Evolutionary conservation across 192 early-diverging fungal genomes (phyloP), one percentile per base, ranked within the genome.

Genomic region (Helicostylum pulchrum): DNA sequence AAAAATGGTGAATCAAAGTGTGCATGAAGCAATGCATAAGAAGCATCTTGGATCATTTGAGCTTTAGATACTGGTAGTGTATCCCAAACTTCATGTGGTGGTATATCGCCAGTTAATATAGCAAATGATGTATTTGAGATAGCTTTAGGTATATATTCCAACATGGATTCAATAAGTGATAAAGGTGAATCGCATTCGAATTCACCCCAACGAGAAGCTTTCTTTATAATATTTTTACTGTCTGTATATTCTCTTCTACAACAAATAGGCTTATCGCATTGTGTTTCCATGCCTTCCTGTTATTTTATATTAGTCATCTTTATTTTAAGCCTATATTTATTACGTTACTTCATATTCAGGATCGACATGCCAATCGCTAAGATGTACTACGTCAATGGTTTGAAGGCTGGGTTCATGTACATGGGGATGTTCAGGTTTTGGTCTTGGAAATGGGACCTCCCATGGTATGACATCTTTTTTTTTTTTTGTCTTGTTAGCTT

Each of bases 301-400:
- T 9, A 11, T 44, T 10, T 50, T 50, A 26, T 26, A 26, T 26
- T 26, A 26, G 26, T 26, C 26, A 26, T 26, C 26, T 26, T 26
- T 26, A 17, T 15, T 32, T 7, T 26, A n/a, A 31, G 23, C 2
- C 0, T 10, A 36, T 7, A 55, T 6, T 53, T 7, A 53, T 31
- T 32, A 21, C 10, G 1, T 44, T 45, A 75, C 65, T 23, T 71
- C 50, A 36, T 83, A 83, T 5, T 72, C 39, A 3, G 81, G 81
- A 43, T 83, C 81, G 9, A 80, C 68, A 61, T 83, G 81, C 78
- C 80, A 82, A 67, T 83, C 81, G n/a, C 76, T 78, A 23, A 83
- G 62, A 52, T 83, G 81, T 30, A 83, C 55, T 12, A 83, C 71
- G 30, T 77, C 73, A 10, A 81, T 30, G 4, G 19, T 51, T 12